These are phyloP conservation scores for Porpolomopsis calyptriformis DNA, from an alignment of 768 basidiomycete genomes.

Conservation along the genomic window DNA sequence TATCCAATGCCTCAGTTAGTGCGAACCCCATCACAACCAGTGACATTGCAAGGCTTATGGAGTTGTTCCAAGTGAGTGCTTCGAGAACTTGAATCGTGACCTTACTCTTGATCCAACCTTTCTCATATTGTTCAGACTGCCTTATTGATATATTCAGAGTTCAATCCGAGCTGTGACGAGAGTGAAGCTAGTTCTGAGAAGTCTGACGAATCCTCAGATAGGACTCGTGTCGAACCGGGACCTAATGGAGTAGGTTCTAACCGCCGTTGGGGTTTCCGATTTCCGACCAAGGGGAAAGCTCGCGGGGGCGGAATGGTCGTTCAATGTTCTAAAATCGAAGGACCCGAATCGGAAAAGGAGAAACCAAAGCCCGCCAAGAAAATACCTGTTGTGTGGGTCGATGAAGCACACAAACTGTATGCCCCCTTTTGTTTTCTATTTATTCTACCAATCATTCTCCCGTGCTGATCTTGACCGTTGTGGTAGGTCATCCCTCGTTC, in stretches of 20 bases:
- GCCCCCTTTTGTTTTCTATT: slow-evolving; percentile 12
- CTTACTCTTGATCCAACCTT: background rate
- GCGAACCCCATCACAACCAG: slow-evolving; percentile 53
- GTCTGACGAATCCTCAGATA: slow-evolving; percentile 9
- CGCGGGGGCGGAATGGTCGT: slow-evolving; percentile 12
- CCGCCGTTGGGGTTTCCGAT: slow-evolving; percentile 7
- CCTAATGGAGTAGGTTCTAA: slow-evolving; percentile 1
- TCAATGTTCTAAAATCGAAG: slow-evolving; percentile 19
- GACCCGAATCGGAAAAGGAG: slow-evolving; percentile 25
- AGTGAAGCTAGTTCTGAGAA: slow-evolving; percentile 19
- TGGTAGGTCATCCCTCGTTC: slow-evolving; percentile 58
- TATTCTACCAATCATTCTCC: background rate
- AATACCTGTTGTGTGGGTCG: slow-evolving; percentile 71
- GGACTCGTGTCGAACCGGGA: slow-evolving; percentile 5
- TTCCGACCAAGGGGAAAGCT: slow-evolving; percentile 16
- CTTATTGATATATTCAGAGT: slow-evolving; percentile 64
- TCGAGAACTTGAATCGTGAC: background rate
- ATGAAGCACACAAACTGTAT: slow-evolving; percentile 78
- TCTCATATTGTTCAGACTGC: slow-evolving; percentile 37
- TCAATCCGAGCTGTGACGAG: slow-evolving; percentile 32
- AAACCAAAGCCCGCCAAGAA: slow-evolving; percentile 41
- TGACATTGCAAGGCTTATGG: slow-evolving; percentile 76
- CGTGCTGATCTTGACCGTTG: background rate
- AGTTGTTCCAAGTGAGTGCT: slow-evolving; percentile 57
- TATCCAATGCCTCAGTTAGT: slow-evolving; percentile 36